These are phyloP conservation scores for Colletotrichum musae DNA, from an alignment of 2,329 filamentous ascomycete genomes.

Conservation along the genomic window DNA sequence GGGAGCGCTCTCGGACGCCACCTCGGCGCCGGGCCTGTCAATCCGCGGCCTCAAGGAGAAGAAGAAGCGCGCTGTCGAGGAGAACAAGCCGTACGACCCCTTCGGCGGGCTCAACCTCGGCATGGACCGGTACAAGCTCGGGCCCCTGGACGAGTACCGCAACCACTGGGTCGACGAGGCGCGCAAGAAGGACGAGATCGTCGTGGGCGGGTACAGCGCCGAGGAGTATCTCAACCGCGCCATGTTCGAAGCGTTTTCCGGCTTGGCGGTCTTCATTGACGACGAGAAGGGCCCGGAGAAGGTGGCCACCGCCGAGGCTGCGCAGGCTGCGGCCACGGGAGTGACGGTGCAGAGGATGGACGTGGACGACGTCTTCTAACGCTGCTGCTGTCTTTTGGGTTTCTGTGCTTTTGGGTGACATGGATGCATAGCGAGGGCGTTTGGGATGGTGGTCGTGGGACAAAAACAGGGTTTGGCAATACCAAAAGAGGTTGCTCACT, in stretches of 20 bases:
- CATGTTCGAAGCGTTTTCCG: conserved; percentile 90
- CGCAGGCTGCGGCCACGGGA: conserved; percentile 51
- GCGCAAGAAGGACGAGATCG: conserved; percentile 75
- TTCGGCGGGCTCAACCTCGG: conserved; percentile 82
- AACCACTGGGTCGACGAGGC: conserved; percentile 81
- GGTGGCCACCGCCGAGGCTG: conserved; percentile 52
- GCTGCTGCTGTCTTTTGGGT: conserved; percentile 17
- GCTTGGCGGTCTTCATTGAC: conserved; percentile 87
- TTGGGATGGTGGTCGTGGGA: conserved; percentile 26
- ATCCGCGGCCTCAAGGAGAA: conserved; percentile 86
- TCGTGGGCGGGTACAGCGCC: conserved; percentile 87
- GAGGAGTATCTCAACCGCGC: conserved; percentile 86
- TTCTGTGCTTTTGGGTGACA: conserved; percentile 5
- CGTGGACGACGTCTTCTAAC: conserved; percentile 55
- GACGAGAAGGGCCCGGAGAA: conserved; percentile 74
- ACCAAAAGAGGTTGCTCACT: neutral
- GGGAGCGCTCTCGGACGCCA: conserved; percentile 51
- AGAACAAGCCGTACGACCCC: conserved; percentile 87
- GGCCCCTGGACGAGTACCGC: conserved; percentile 74
- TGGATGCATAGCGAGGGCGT: conserved; percentile 49
- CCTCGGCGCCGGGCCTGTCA: conserved; percentile 60
- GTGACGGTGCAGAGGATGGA: conserved; percentile 60
- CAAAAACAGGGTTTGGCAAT: neutral
- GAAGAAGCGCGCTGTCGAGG: conserved; percentile 61
- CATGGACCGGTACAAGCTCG: conserved; percentile 78